Evolutionary conservation across 1,284 basidiomycete species (phyloP).

Genomic region (Earliella scabrosa): DNA sequence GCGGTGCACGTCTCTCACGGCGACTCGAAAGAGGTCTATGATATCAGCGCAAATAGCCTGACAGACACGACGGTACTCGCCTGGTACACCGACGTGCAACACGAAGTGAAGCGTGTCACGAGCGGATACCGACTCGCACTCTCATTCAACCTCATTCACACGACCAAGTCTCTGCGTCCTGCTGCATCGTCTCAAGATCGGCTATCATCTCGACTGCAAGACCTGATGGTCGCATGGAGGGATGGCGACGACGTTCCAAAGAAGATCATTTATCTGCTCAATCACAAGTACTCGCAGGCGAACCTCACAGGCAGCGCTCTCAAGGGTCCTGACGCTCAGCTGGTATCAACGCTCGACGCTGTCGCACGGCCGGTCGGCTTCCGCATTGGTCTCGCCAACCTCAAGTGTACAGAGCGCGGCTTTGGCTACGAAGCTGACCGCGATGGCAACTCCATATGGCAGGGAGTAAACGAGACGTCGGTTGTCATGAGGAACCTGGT

Average conservation of each 20-base stretch:
- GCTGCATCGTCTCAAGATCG: no score
- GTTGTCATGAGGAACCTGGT: neutral
- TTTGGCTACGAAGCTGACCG: neutral
- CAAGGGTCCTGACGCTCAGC: constrained; percentile 32
- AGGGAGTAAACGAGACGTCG: neutral
- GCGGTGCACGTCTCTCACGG: constrained; percentile 44
- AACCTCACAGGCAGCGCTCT: constrained; percentile 25
- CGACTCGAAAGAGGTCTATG: constrained; percentile 33
- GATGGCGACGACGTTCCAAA: neutral
- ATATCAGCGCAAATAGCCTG: constrained; percentile 35
- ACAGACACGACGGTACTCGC: constrained; percentile 42
- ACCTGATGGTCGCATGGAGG: no score
- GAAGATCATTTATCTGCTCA: constrained; percentile 33
- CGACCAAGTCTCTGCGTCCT: no score
- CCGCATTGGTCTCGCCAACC: constrained; percentile 6
- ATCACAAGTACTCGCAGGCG: constrained; percentile 31
- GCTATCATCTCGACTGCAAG: no score
- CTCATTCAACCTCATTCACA: no score
- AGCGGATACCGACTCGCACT: no score
- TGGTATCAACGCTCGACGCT: constrained; percentile 17
- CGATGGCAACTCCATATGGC: neutral
- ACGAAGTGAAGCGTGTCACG: no score
- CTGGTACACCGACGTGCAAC: constrained; percentile 49
- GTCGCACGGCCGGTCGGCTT: constrained; percentile 24
- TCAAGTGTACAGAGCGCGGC: neutral